Evolutionary conservation across 75 land plant species (phyloP).

Genomic region (Larix kaempferi): DNA sequence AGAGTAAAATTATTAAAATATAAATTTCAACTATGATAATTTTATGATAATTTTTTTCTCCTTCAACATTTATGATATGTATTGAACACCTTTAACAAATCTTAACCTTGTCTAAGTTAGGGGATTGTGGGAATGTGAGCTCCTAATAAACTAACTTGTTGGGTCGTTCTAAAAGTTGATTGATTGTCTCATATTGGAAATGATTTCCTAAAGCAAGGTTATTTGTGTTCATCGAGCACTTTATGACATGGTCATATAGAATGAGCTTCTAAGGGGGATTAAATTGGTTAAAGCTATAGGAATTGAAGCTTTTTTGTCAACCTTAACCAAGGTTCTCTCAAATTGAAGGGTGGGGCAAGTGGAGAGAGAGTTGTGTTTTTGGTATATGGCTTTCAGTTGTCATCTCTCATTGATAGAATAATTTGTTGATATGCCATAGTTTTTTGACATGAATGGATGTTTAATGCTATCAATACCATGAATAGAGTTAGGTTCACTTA

Average conservation of each 20-base stretch:
- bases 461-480: background rate
- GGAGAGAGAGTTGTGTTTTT: background rate
- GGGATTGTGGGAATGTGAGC: background rate
- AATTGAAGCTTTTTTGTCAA: background rate
- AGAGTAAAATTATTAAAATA: background rate
- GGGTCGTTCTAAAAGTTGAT: background rate
- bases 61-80: background rate
- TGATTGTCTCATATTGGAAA: background rate
- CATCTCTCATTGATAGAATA: background rate
- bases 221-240: too few relatives aligned
- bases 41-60: background rate
- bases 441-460: background rate
- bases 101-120: background rate
- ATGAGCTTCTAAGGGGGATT: background rate
- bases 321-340: background rate
- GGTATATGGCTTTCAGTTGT: background rate
- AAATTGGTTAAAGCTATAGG: background rate
- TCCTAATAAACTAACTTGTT: background rate
- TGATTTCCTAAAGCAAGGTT: too few relatives aligned
- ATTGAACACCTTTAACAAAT: background rate
- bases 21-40: background rate
- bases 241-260: background rate
- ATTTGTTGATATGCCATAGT: background rate
- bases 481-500: background rate
- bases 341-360: background rate